Base-by-base conservation (phyloP, 2,329 filamentous ascomycete species). In the Xylaria sp. region DNA sequence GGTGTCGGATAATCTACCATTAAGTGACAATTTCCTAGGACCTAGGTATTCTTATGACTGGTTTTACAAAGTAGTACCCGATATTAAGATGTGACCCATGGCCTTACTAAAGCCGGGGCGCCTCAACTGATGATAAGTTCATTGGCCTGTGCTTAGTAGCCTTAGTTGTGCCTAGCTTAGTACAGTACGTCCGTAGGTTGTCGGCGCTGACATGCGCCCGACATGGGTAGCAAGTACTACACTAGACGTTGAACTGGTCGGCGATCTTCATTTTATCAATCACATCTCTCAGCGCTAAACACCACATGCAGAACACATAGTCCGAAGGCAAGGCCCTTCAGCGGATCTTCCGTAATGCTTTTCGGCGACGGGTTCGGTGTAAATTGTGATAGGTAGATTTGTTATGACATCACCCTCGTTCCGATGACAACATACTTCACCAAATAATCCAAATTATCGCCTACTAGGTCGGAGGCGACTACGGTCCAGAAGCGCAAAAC, bases 241-340 rank as follows among this genome's bases (percentile, higher is more conserved):
- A 36, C 34, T 2, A 36, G 11, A 36, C 34, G 34, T 36, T 36
- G n/a, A 47, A 8, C 7, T 24, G 17, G 47, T 24, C 21, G 64
- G 51, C 64, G 64, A 66, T 62, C 64, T 24, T 66, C 51, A 66
- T 66, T 53, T 66, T 57, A 24, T 55, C 56, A 6, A 58, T 58
- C 45, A 50, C 53, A 39, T 64, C 32, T 39, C 21, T 21, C 27
- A n/a, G 30, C 51, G 27, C 30, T 42, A 42, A 36, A 36, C 8
- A 12, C 34, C 34, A 36, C 34, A 36, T 36, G 34, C 24, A 27
- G 24, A 27, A 27, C 24, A 27, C 24, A 27, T 27, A 4, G 34
- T 36, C 34, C 8, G 34, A 36, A 42, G 39, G 14, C 34, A 42
- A 42, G 39, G 11, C 39, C 14, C 39, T 42, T 42, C 39, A 42